A percentile compares a stretch with the other conserved stretches of the same genome.
Conservation (phyloP, 2,329 filamentous ascomycete genomes). For the Xylariaceae sp. region DNA sequence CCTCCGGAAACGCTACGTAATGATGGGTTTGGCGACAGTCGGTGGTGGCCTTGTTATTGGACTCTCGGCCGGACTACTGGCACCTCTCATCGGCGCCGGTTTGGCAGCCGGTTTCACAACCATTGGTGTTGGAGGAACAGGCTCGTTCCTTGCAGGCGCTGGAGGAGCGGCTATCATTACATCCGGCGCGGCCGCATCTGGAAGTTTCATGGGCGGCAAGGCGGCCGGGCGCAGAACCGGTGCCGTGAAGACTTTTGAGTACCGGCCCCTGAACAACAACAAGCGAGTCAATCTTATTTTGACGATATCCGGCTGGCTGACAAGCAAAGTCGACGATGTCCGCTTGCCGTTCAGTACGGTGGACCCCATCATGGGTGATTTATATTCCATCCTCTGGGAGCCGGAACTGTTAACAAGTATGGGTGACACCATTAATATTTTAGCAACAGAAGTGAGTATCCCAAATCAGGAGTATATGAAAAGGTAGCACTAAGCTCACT, state of each 20-base stretch:
- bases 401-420: conserved; percentile 97
- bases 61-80: conserved; percentile 83
- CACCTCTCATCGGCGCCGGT: conserved; percentile 89
- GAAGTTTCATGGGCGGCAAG: conserved; percentile 76
- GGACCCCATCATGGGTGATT: conserved; percentile 94
- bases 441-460: conserved; percentile 82
- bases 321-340: conserved; percentile 93
- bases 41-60: conserved; percentile 94
- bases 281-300: conserved; percentile 94
- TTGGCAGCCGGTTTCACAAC: conserved; percentile 92
- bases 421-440: conserved; percentile 97
- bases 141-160: conserved; percentile 82
- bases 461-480: neutral
- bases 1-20: conserved; percentile 76
- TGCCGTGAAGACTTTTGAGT: conserved; percentile 93
- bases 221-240: conserved; percentile 86
- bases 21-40: conserved; percentile 96
- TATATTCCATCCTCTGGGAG: conserved; percentile 96
- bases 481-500: conserved; percentile 25
- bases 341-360: conserved; percentile 93
- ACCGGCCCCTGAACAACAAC: conserved; percentile 93
- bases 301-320: conserved; percentile 97
- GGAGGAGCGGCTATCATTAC: conserved; percentile 94
- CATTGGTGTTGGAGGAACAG: conserved; percentile 84
- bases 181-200: conserved; percentile 78